A percentile compares a stretch with the other conserved stretches of the same genome.
Conservation (phyloP, 2,329 filamentous ascomycete genomes). For the Exophiala xenobiotica region DNA sequence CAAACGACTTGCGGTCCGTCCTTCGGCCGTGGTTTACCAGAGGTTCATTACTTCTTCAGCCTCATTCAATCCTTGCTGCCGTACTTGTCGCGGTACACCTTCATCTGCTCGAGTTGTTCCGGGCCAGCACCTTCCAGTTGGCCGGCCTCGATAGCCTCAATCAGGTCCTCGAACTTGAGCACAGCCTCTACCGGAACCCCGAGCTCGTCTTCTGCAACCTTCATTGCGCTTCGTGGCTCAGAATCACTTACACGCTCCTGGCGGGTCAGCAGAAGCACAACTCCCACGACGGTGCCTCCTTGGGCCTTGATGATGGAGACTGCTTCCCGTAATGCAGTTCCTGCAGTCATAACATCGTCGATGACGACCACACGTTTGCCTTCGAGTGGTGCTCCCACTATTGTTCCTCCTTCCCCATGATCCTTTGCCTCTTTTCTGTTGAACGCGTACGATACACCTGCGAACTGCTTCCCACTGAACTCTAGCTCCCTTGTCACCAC, state of each 20-base stretch:
- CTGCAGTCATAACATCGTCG: constrained; percentile 95
- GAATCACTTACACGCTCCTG: constrained; percentile 62
- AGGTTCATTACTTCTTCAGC: neutral
- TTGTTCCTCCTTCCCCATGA: constrained; percentile 90
- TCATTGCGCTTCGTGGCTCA: constrained; percentile 76
- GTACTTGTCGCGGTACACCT: constrained; percentile 65
- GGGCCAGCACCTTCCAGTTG: constrained; percentile 58
- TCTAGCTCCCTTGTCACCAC: constrained; percentile 74
- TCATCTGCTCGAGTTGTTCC: constrained; percentile 64
- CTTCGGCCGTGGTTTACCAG: no score
- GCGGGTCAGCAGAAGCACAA: constrained; percentile 84
- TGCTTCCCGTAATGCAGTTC: constrained; percentile 89
- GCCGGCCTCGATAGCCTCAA: constrained; percentile 56
- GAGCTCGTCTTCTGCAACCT: constrained; percentile 78
- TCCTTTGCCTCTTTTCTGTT: constrained; percentile 96
- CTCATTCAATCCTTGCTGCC: constrained; percentile 37
- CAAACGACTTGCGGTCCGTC: no score
- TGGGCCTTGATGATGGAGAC: constrained; percentile 84
- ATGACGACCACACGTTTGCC: constrained; percentile 86
- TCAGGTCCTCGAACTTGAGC: constrained; percentile 79
- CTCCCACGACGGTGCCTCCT: constrained; percentile 80
- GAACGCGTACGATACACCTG: constrained; percentile 73
- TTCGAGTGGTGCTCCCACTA: constrained; percentile 82
- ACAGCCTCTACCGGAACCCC: constrained; percentile 81
- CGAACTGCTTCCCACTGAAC: constrained; percentile 57